These are phyloP conservation scores for Symbiodinium pilosum DNA, from an alignment of 73 alveolate genomes.

Conservation along the genomic window DNA sequence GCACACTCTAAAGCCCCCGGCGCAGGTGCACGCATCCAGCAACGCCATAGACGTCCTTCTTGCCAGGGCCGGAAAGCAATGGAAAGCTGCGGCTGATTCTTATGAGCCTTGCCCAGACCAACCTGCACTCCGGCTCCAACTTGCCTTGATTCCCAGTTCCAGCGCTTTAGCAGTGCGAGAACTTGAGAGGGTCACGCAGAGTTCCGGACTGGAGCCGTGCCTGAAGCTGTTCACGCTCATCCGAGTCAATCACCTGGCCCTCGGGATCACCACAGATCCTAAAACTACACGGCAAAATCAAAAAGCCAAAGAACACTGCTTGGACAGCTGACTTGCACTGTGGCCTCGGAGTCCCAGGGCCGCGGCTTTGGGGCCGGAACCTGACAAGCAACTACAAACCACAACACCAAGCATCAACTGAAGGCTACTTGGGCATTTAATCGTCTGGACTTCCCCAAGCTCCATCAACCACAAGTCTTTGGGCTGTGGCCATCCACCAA, in stretches of 20 bases:
- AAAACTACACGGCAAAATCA: no score
- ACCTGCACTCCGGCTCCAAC: neutral
- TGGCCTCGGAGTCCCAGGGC: neutral
- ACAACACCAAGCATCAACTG: no score
- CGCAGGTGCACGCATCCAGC: neutral
- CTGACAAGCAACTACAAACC: no score
- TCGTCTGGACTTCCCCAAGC: no score
- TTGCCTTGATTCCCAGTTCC: neutral
- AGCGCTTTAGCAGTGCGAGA: no score
- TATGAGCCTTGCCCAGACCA: neutral
- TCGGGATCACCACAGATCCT: neutral
- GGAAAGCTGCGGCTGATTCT: neutral
- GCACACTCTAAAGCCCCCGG: neutral
- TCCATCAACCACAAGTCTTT: neutral
- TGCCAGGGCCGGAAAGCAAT: neutral
- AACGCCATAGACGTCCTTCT: neutral
- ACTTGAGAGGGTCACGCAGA: no score
- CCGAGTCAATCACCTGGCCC: neutral
- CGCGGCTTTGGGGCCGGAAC: neutral
- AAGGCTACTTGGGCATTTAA: no score
- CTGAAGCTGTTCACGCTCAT: neutral
- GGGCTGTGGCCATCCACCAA: neutral
- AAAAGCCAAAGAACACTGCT: no score
- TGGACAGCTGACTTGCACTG: neutral
- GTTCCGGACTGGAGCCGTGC: neutral